These are phyloP conservation scores for Globisporangium polare DNA, from an alignment of 352 stramenopile species.

Conservation along the genomic window DNA sequence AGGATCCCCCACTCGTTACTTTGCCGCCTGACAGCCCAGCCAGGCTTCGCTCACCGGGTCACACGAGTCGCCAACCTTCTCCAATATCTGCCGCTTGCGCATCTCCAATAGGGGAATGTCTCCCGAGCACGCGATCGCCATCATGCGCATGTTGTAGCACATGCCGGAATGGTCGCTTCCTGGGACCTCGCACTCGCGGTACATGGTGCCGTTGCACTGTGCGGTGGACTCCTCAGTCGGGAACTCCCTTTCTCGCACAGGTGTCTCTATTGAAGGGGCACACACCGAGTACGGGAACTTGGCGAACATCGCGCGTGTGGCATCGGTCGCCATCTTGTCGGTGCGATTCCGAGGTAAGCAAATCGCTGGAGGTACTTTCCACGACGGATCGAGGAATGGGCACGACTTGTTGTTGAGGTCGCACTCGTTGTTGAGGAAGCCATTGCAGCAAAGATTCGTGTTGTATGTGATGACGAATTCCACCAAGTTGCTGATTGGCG, in stretches of 20 bases:
- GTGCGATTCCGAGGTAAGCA: constrained; percentile 7
- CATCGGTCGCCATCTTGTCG: constrained; percentile 3
- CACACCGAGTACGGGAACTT: neutral
- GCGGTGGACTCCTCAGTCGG: neutral
- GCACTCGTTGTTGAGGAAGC: constrained; percentile 11
- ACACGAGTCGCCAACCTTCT: constrained; percentile 19
- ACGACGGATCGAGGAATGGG: neutral
- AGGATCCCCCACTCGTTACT: too few species aligned
- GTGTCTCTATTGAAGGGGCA: neutral
- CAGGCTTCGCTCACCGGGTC: constrained; percentile 27
- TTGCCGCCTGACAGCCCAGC: constrained; percentile 24
- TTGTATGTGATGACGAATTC: neutral
- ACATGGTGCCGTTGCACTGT: constrained; percentile 25
- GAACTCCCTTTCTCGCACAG: constrained; percentile 1
- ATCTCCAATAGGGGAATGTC: constrained; percentile 22
- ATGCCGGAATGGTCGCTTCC: constrained; percentile 12
- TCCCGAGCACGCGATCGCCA: constrained; percentile 24
- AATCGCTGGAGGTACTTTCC: neutral
- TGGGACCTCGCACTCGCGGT: constrained; percentile 14
- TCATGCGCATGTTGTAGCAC: constrained; percentile 30
- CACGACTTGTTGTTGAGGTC: constrained; percentile 11
- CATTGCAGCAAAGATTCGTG: constrained; percentile 13
- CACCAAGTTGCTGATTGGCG: neutral
- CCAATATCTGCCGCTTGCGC: constrained; percentile 27
- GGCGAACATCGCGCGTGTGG: neutral